Conservation (phyloP, 345 rosid genomes). For the Arabidopsis arenosa region DNA sequence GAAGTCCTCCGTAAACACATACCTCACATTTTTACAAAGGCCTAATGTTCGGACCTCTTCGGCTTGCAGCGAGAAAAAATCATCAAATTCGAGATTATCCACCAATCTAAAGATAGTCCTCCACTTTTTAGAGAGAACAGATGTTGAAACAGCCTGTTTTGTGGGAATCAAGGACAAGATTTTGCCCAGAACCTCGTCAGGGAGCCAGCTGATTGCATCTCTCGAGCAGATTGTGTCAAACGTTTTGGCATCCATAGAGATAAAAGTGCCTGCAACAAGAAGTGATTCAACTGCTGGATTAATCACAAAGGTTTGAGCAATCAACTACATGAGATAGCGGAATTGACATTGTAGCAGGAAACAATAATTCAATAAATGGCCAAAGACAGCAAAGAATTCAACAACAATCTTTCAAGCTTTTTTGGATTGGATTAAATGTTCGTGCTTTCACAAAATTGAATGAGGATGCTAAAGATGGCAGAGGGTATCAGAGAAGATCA, state of each 20-base stretch:
- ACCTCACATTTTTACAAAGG: background rate
- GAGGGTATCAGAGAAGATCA: too few relatives aligned
- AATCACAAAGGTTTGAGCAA: too few relatives aligned
- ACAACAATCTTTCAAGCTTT: too few relatives aligned
- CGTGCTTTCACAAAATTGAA: too few relatives aligned
- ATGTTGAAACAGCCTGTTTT: background rate
- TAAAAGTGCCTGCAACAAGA: background rate
- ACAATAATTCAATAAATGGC: too few relatives aligned
- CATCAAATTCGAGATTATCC: slow-evolving; percentile 10
- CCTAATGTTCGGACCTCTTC: too few relatives aligned
- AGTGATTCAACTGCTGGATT: too few relatives aligned
- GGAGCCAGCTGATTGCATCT: slow-evolving; percentile 32
- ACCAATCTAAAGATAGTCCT: background rate
- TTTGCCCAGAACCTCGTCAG: slow-evolving; percentile 1
- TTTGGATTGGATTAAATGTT: too few relatives aligned
- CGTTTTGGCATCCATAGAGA: slow-evolving; percentile 1
- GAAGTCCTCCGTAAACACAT: slow-evolving; percentile 2
- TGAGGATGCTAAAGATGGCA: too few relatives aligned
- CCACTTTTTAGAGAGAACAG: background rate
- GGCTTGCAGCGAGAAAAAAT: background rate
- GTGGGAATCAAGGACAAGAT: slow-evolving; percentile 16
- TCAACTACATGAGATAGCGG: too few relatives aligned
- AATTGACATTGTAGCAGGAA: too few relatives aligned
- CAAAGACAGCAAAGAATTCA: too few relatives aligned
- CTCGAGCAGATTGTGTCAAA: background rate